Percentiles rank a stretch among this genome's conserved stretches.
Conservation (phyloP, 2,329 filamentous ascomycete genomes). For the Cladobotryum mycophilum region DNA sequence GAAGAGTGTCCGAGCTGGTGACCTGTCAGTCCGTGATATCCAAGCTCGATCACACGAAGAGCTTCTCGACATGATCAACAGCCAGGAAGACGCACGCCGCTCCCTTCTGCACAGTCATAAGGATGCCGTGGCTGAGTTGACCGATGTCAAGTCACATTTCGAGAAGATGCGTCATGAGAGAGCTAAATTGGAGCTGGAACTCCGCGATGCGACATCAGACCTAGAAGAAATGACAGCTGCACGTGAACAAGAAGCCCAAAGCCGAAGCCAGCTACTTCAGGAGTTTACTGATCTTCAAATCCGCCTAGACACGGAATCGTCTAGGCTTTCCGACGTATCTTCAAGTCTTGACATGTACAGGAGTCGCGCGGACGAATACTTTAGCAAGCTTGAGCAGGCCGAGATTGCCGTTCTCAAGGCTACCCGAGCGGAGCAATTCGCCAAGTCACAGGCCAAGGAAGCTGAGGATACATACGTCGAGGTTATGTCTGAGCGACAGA, state of each 20-base stretch:
- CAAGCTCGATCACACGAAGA: constrained; percentile 93
- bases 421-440: constrained; percentile 85
- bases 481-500: constrained; percentile 86
- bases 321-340: constrained; percentile 74
- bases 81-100: constrained; percentile 82
- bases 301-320: constrained; percentile 80
- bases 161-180: constrained; percentile 82
- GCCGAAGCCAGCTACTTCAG: constrained; percentile 79
- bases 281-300: constrained; percentile 95
- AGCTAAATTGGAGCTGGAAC: constrained; percentile 72
- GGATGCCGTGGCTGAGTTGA: constrained; percentile 74
- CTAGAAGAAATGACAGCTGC: constrained; percentile 72
- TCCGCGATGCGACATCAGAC: constrained; percentile 78
- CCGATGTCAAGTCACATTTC: constrained; percentile 79
- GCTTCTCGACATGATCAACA: constrained; percentile 84
- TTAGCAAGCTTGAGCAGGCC: constrained; percentile 92
- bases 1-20: constrained; percentile 76
- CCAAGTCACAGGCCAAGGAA: constrained; percentile 81
- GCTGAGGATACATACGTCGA: constrained; percentile 85
- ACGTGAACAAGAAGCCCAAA: constrained; percentile 81
- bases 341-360: constrained; percentile 87
- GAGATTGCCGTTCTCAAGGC: constrained; percentile 94
- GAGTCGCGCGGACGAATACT: constrained; percentile 89
- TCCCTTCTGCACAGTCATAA: constrained; percentile 80
- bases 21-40: constrained; percentile 82